Conservation (phyloP, 2,329 filamentous ascomycete species). For the Claviceps sorghi region DNA sequence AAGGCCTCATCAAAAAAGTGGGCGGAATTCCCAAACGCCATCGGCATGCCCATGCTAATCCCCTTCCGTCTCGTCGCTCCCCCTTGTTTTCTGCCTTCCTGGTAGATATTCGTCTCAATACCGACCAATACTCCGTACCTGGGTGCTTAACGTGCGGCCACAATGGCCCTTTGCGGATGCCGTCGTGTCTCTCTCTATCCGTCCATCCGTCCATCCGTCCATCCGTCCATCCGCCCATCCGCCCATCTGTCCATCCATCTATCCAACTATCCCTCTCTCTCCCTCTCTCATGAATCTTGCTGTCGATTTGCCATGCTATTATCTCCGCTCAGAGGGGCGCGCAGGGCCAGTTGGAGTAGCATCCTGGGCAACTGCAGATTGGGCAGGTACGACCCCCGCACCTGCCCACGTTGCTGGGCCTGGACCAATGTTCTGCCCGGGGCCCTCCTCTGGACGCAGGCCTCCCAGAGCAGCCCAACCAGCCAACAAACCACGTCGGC, state of each 20-base stretch:
- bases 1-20: neutral
- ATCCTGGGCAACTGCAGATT: slow-evolving; percentile 1
- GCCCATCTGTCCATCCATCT: neutral
- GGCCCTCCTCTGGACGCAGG: neutral
- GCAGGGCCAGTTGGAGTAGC: neutral
- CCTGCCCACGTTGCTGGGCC: slow-evolving; percentile 1
- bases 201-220: neutral
- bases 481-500: neutral
- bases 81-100: neutral
- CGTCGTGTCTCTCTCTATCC: neutral
- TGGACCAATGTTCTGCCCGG: neutral
- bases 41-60: slow-evolving; percentile 1
- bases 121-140: slow-evolving; percentile 1
- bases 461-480: neutral
- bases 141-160: neutral
- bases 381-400: slow-evolving; percentile 2
- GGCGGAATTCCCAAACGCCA: neutral
- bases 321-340: neutral
- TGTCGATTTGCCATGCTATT: neutral
- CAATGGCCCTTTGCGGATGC: neutral
- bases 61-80: neutral
- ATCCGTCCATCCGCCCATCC: neutral
- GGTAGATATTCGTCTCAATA: neutral
- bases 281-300: neutral
- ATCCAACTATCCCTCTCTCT: neutral